Evolutionary conservation across 106 monocot species (phyloP).

Genomic region (Phalaenopsis aphrodite): DNA sequence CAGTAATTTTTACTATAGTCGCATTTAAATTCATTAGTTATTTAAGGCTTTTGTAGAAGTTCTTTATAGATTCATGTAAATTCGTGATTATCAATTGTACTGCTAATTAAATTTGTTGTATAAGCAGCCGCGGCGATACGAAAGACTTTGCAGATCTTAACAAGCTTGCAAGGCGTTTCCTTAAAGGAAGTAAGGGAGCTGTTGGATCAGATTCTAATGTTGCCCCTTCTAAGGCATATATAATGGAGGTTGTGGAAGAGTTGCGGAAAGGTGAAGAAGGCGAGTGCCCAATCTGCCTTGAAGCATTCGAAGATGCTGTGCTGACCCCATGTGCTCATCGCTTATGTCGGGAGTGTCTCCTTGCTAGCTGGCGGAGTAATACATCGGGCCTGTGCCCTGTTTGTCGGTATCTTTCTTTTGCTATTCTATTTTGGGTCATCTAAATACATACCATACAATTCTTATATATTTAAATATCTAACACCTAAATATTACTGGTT

Average conservation of each 20-base stretch:
- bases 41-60: background rate
- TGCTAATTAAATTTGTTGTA: constrained; percentile 9
- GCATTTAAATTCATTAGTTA: background rate
- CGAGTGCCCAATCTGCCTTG: constrained; percentile 93
- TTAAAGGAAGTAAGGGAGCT: constrained; percentile 39
- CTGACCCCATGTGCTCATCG: constrained; percentile 94
- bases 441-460: no score
- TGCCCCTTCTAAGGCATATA: constrained; percentile 63
- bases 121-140: constrained; percentile 79
- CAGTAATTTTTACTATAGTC: background rate
- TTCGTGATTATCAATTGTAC: background rate
- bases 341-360: constrained; percentile 81
- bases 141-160: constrained; percentile 78
- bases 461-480: no score
- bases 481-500: background rate
- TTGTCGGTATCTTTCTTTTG: constrained; percentile 52
- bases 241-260: constrained; percentile 76
- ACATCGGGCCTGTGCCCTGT: constrained; percentile 75
- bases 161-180: constrained; percentile 79
- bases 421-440: background rate
- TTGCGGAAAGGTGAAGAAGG: constrained; percentile 66
- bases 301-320: constrained; percentile 96
- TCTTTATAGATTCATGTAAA: background rate
- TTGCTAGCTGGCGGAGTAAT: constrained; percentile 70
- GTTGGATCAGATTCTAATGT: constrained; percentile 21